These are phyloP conservation scores for Fonsecaea monophora DNA, from an alignment of 2,329 filamentous ascomycete genomes.

Conservation along the genomic window DNA sequence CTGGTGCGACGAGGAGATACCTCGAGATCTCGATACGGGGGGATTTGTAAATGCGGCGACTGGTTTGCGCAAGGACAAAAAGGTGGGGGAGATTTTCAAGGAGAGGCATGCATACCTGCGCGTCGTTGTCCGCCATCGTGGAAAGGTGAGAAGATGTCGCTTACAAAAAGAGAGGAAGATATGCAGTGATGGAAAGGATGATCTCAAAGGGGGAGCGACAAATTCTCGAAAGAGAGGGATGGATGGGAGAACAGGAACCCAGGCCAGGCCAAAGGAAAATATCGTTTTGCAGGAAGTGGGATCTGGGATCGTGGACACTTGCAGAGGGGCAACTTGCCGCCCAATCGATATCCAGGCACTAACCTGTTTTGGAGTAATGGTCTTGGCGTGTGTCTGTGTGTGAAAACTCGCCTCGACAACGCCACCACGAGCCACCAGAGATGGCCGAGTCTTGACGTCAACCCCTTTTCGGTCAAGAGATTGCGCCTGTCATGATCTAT, in stretches of 20 bases:
- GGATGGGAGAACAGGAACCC: conserved; percentile 26
- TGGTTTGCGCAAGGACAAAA: conserved; percentile 36
- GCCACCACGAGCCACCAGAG: neutral
- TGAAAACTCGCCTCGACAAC: neutral
- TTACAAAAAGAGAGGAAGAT: conserved; percentile 32
- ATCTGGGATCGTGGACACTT: conserved; percentile 2
- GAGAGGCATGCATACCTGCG: conserved; percentile 61
- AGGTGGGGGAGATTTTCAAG: conserved; percentile 39
- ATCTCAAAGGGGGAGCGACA: conserved; percentile 30
- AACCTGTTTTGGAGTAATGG: neutral
- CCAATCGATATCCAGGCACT: neutral
- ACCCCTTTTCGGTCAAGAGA: neutral
- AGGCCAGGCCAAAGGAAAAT: conserved; percentile 34
- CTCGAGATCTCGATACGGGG: conserved; percentile 36
- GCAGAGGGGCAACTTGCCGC: conserved; percentile 9
- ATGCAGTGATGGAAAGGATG: conserved; percentile 38
- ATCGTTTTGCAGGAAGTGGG: conserved; percentile 20
- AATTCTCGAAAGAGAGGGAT: conserved; percentile 38
- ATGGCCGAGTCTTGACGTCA: neutral
- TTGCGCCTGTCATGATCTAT: neutral
- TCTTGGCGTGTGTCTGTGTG: neutral
- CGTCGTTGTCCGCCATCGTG: conserved; percentile 69
- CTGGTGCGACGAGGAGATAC: conserved; percentile 23
- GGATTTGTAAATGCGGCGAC: conserved; percentile 39
- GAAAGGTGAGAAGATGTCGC: conserved; percentile 40